phyloP scores from a whole-genome alignment of 1,284 basidiomycete genomes.

The Xerocomus amazonicus region DNA sequence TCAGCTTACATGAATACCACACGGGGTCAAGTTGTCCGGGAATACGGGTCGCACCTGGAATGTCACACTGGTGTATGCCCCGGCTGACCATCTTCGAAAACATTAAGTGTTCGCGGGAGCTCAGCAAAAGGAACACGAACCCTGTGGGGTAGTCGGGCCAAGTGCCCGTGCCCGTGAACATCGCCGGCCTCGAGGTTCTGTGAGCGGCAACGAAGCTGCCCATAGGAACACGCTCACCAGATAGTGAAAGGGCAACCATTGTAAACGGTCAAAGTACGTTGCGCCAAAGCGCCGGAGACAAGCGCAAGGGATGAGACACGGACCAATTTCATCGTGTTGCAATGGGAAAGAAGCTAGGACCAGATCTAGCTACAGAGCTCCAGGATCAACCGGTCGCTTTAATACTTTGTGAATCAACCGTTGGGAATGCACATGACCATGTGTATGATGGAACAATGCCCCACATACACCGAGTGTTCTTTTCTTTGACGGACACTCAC shows the following conservation, averaged over 20 bases:
- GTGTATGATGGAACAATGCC: not conserved
- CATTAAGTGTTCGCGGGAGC: not conserved
- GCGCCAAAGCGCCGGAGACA: conserved; percentile 24
- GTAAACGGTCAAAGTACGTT: conserved; percentile 36
- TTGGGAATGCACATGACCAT: not conserved
- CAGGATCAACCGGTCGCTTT: conserved; percentile 1
- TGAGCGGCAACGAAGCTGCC: not conserved
- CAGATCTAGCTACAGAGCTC: not conserved
- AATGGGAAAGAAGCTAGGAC: not conserved
- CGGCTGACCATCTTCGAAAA: conserved; percentile 24
- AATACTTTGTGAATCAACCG: conserved; percentile 7
- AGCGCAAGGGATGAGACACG: conserved; percentile 22
- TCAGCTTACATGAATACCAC: not conserved
- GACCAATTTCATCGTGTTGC: conserved; percentile 14
- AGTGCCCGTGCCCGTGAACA: conserved; percentile 28
- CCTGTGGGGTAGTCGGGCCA: conserved; percentile 25
- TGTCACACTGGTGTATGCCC: conserved; percentile 23
- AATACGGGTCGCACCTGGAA: conserved; percentile 20
- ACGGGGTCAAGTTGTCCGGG: not conserved
- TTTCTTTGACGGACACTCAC: no score
- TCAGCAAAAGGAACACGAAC: conserved; percentile 6
- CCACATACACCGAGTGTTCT: not conserved
- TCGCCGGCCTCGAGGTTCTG: conserved; percentile 26
- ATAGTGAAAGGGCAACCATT: conserved; percentile 39
- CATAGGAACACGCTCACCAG: conserved; percentile 26